Evolutionary conservation across 371 early-diverging fungal genomes (phyloP), one percentile per base, ranked within the genome.

Genomic region (Dichotomocladium elegans): DNA sequence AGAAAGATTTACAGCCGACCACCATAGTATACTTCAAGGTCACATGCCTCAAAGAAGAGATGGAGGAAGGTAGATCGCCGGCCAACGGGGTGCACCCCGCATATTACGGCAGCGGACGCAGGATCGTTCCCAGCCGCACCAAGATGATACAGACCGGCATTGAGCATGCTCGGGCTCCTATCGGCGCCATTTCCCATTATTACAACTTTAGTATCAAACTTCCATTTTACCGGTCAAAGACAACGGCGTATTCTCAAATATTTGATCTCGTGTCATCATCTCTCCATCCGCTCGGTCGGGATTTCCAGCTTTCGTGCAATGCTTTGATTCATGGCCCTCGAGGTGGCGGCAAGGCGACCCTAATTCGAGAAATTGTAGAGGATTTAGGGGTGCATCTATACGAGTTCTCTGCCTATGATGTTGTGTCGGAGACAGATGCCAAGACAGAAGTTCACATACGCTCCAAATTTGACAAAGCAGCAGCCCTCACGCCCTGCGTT

Each of bases 321-420:
- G 80, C 88, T 0, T 58, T 95, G 33, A 56, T 94, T 14, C 85
- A 88, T 50, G 95, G 96, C 10, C 79, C 88, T 11, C 72, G 87
- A 3, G 96, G 96, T n/a, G 85, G 82, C 7, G 96, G 95, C 10
- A 96, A 95, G 58, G 72, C 81, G 21, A 80, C 85, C 0, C 49
- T 90, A 33, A 72, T 91, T 0, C 72, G 70, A 12, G 71, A 80
- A 49, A 82, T 86, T 0, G 84, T 85, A 2, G 86, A 88, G 31
- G 63, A 70, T 11, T 63, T 92, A 12, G 95, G 95, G 6, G 69
- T 93, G 0, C 91, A 94, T 62, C 17, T 90, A 6, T 70, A 75
- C 51, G 81, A 90, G 55, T 73, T 93, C 24, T 83, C 88, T 48
- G 80, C 84, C 26, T 89, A 80, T 52, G 92, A 93, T 41, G 70